A percentile compares a stretch with the other conserved stretches of the same genome.
Evolutionary conservation across 2,329 filamentous ascomycete species (phyloP).

Genomic region (Penicillium corylophilum): DNA sequence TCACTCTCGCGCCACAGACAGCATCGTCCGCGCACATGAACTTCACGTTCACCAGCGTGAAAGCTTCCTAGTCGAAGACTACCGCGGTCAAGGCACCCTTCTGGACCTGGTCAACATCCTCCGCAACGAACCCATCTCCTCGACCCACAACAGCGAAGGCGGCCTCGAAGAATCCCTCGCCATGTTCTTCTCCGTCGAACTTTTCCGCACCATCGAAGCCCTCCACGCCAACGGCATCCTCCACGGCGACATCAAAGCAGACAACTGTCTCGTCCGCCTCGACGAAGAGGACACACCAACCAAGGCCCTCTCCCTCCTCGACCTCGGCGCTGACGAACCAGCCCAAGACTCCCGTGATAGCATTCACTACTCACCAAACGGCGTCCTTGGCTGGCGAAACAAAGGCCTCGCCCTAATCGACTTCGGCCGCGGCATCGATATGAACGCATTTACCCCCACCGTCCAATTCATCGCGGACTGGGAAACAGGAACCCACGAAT

Average conservation of each 20-base stretch:
- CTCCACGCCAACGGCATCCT: constrained; percentile 77
- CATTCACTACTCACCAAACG: constrained; percentile 68
- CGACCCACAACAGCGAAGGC: constrained; percentile 50
- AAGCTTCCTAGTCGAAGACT: constrained; percentile 84
- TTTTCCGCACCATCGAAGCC: constrained; percentile 84
- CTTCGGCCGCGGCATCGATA: constrained; percentile 92
- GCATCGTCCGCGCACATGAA: constrained; percentile 80
- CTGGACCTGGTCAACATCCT: constrained; percentile 93
- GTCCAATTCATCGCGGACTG: constrained; percentile 94
- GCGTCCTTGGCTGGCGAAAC: constrained; percentile 71
- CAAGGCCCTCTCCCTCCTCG: constrained; percentile 29
- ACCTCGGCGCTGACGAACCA: constrained; percentile 23
- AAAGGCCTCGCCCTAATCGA: constrained; percentile 88
- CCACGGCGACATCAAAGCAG: constrained; percentile 91
- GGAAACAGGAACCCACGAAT: constrained; percentile 84
- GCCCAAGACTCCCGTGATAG: constrained; percentile 27
- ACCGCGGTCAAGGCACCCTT: constrained; percentile 82
- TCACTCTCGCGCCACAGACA: constrained; percentile 67
- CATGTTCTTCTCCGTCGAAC: constrained; percentile 94
- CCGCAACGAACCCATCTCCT: constrained; percentile 60
- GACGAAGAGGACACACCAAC: constrained; percentile 47
- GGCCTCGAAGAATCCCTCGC: constrained; percentile 87
- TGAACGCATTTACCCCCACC: constrained; percentile 73
- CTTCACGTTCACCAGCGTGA: constrained; percentile 91
- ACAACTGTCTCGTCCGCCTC: constrained; percentile 90